Evolutionary conservation across 176 grass and related monocot species (phyloP).

Genomic region (Neostapfia colusana): DNA sequence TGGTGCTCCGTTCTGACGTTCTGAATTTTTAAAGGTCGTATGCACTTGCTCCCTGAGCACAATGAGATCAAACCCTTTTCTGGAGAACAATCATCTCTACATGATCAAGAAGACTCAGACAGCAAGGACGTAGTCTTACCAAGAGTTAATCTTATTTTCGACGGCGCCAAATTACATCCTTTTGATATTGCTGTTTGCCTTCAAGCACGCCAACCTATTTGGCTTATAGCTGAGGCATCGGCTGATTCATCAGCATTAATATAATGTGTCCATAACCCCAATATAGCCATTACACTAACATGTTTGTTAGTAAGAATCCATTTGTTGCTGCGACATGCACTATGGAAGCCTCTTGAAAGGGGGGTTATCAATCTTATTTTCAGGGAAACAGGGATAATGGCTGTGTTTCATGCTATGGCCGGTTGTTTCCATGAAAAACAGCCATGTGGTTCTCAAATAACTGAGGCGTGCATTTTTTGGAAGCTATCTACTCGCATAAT

Average conservation of each 20-base stretch:
- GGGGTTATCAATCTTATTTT: background rate
- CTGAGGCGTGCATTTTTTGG: background rate
- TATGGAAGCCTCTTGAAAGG: background rate
- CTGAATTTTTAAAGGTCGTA: constrained; percentile 60
- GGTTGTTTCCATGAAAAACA: background rate
- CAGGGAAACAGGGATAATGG: background rate
- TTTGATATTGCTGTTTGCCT: constrained; percentile 86
- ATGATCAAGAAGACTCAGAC: constrained; percentile 68
- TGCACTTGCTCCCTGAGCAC: constrained; percentile 58
- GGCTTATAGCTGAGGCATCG: constrained; percentile 85
- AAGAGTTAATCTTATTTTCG: constrained; percentile 92
- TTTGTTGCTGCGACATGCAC: background rate
- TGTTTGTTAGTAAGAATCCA: constrained; percentile 8
- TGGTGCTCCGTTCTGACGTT: constrained; percentile 8
- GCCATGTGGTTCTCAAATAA: background rate
- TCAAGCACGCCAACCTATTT: constrained; percentile 85
- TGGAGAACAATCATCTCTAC: constrained; percentile 56
- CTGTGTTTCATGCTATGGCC: background rate
- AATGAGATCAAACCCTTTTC: constrained; percentile 50
- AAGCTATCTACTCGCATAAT: constrained; percentile 18
- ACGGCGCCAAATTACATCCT: constrained; percentile 66
- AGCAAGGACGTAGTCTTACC: constrained; percentile 74
- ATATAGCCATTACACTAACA: background rate
- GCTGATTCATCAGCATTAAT: constrained; percentile 46
- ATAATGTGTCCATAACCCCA: constrained; percentile 18